Evolutionary conservation across 495 filamentous ascomycete genomes (phyloP), one percentile per base, ranked within the genome.

Genomic region (Penicillium egyptiacum): DNA sequence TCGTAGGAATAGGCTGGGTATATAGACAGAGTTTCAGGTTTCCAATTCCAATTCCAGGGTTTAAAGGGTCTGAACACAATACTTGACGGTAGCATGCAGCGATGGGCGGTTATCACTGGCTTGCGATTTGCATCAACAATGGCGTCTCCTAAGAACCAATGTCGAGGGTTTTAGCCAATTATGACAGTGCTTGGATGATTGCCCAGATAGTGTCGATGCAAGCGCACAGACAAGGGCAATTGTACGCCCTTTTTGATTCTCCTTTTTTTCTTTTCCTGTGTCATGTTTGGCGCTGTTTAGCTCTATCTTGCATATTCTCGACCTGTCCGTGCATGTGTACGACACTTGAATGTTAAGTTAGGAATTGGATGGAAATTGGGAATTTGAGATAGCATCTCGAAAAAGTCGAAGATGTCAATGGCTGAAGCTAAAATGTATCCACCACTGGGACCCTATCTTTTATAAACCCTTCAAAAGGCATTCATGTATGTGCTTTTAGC

Each of bases 161-260:
- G 19, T 49, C 14, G 47, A 55, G 40, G 58, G 46, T 56, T 62
- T 55, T 47, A 31, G 40, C 37, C 62, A 64, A 62, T 61, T 58
- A 61, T 42, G 35, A 17, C 35, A 6, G 5, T 39, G 0, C 30
- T 50, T 17, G 10, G 7, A 41, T 41, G 17, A 16, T 23, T 44
- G 43, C 20, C 19, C 17, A 45, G 28, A 45, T 44, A 5, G 5
- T 37, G 50, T 35, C 26, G 20, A 62, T 57, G 61, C 61, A 57
- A 45, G 46, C 61, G 61, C 61, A 64, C 58, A 53, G 61, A 64
- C 61, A 53, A 61, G 56, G 47, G 57, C 44, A 61, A 48, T 53
- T 43, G 47, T 61, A 19, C 46, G 2, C 0, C 3, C 7, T 22
- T 52, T 42, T 53, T 58, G n/a, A n/a, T 37, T 40, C 20, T 11